A percentile compares a stretch with the other conserved stretches of the same genome.
Conservation (phyloP, 2,329 filamentous ascomycete species). For the Aspergillus candidus region DNA sequence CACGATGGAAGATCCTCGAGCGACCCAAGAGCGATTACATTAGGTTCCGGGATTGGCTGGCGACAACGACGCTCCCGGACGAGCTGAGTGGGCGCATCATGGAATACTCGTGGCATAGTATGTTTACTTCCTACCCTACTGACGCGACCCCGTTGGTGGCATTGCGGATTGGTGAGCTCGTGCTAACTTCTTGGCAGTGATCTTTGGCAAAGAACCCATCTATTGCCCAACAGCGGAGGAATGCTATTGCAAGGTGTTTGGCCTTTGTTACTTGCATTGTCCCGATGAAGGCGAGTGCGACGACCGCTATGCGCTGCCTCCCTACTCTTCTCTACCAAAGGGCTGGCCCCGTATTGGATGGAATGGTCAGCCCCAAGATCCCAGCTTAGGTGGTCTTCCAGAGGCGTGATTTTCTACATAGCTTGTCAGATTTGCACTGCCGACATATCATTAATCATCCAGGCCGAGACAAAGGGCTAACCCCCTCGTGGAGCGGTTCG, state of each 20-base stretch:
- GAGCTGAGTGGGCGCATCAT: conserved; percentile 48
- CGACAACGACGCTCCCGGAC: conserved; percentile 43
- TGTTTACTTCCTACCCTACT: conserved; percentile 16
- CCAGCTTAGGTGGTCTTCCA: conserved; percentile 24
- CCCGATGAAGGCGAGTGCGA: conserved; percentile 43
- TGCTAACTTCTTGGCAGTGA: conserved; percentile 38
- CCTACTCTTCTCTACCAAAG: conserved; percentile 51
- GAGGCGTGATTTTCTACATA: conserved; percentile 17
- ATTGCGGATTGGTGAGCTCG: not conserved
- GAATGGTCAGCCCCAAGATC: conserved; percentile 35
- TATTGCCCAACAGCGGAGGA: conserved; percentile 56
- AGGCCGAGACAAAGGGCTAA: too few relatives aligned
- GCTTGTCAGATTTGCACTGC: conserved; percentile 6
- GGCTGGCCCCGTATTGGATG: conserved; percentile 59
- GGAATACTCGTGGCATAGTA: conserved; percentile 57
- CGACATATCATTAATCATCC: too few relatives aligned
- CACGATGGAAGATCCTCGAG: conserved; percentile 41
- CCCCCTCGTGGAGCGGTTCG: too few relatives aligned
- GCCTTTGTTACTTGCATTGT: conserved; percentile 49
- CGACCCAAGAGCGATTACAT: conserved; percentile 45
- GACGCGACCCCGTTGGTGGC: not conserved
- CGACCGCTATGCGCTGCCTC: conserved; percentile 55
- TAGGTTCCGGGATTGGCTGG: conserved; percentile 45
- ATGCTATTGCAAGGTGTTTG: conserved; percentile 64
- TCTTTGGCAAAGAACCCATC: conserved; percentile 53